Evolutionary conservation across 805 yeast genomes (phyloP).

Genomic region (Pichia ethanolica): DNA sequence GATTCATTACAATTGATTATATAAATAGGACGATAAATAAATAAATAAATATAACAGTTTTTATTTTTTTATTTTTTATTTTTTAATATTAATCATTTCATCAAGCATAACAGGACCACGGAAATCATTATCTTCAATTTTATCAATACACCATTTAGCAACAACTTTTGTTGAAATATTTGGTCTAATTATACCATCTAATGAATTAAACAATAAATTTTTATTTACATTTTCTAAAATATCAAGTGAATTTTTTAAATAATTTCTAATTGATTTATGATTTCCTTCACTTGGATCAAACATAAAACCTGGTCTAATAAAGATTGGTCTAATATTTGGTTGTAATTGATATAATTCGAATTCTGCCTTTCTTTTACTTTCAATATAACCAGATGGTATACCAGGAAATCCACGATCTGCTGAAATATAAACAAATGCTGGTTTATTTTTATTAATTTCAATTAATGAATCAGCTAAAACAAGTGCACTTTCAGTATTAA

Average conservation of each 20-base stretch:
- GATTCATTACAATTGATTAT: too few species aligned
- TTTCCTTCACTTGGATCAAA: constrained; percentile 42
- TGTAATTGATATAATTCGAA: constrained; percentile 34
- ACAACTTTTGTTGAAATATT: constrained; percentile 63
- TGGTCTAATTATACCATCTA: constrained; percentile 50
- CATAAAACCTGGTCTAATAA: constrained; percentile 81
- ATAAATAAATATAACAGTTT: too few species aligned
- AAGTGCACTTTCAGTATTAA: constrained; percentile 66
- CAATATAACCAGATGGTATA: constrained; percentile 63
- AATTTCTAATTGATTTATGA: constrained; percentile 26
- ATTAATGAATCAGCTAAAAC: constrained; percentile 51
- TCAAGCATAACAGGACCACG: constrained; percentile 56
- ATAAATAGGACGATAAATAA: too few species aligned
- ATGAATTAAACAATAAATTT: constrained; percentile 32
- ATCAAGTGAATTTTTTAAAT: constrained; percentile 37
- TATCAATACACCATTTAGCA: constrained; percentile 49
- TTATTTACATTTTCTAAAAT: constrained; percentile 38
- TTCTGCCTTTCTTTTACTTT: constrained; percentile 76
- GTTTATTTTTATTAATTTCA: constrained; percentile 12
- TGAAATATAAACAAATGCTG: constrained; percentile 64
- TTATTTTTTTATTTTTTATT: not conserved
- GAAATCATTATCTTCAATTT: constrained; percentile 41
- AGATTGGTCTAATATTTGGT: constrained; percentile 49
- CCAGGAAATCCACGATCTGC: constrained; percentile 70
- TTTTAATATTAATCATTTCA: constrained; percentile 29